These are phyloP conservation scores for Pleomassaria siparia DNA, from an alignment of 2,329 filamentous ascomycete species.

Conservation along the genomic window DNA sequence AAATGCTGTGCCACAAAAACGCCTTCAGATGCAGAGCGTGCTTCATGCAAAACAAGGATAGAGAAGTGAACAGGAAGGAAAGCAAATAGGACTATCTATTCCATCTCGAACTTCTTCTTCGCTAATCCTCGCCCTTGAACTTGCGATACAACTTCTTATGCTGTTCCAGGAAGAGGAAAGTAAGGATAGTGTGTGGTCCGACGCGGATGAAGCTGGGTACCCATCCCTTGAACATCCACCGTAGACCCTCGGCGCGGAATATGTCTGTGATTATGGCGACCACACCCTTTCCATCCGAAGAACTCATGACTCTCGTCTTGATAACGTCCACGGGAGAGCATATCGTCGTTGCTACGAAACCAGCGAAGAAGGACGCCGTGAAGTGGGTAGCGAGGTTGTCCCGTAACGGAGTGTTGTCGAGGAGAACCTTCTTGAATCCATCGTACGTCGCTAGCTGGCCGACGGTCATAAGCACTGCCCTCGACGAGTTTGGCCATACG, in stretches of 20 bases:
- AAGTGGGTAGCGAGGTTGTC: conserved; percentile 78
- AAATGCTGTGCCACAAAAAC: not conserved
- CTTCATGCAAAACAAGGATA: not conserved
- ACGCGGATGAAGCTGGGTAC: conserved; percentile 72
- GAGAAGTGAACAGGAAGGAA: not conserved
- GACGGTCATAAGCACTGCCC: conserved; percentile 86
- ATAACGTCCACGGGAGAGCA: conserved; percentile 86
- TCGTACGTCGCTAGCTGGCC: conserved; percentile 84
- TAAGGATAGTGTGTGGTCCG: conserved; percentile 79
- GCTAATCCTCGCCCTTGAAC: conserved; percentile 24
- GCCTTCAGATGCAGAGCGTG: not conserved
- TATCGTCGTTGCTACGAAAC: conserved; percentile 80
- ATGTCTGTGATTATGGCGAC: conserved; percentile 65
- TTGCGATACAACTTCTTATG: conserved; percentile 74
- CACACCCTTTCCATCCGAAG: conserved; percentile 57
- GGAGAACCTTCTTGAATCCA: conserved; percentile 71
- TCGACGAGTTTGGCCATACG: conserved; percentile 77
- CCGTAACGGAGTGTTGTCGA: conserved; percentile 64
- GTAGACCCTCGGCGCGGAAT: conserved; percentile 68
- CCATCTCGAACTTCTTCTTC: no score
- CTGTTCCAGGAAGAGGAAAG: conserved; percentile 82
- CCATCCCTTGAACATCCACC: conserved; percentile 91
- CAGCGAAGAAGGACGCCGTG: conserved; percentile 73
- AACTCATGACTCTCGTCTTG: conserved; percentile 85
- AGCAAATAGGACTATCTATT: no score